Percentiles rank a stretch among this genome's conserved stretches.
Evolutionary conservation across 495 filamentous ascomycete genomes (phyloP).

Genomic region (Tetracladium setigerum): DNA sequence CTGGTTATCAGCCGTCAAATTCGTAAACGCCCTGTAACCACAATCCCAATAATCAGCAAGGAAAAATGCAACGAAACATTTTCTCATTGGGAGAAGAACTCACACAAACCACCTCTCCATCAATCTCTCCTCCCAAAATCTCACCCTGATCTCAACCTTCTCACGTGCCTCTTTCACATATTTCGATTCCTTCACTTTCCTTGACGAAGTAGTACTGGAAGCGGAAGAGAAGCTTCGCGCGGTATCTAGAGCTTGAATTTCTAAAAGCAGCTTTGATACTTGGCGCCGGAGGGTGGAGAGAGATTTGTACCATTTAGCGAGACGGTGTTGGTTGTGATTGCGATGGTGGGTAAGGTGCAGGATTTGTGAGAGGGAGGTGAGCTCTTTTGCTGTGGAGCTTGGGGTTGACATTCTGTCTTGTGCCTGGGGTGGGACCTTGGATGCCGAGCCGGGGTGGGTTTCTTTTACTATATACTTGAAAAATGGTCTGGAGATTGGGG

Average conservation of each 20-base stretch:
- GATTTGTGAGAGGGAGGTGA: constrained; percentile 27
- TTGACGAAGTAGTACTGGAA: not conserved
- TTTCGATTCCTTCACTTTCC: constrained; percentile 1
- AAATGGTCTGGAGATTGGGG: too few species aligned
- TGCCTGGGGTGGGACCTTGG: too few species aligned
- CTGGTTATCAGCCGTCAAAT: constrained; percentile 61
- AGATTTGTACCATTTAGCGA: constrained; percentile 65
- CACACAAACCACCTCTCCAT: constrained; percentile 17
- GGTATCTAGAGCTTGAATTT: constrained; percentile 24
- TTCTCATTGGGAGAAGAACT: not conserved
- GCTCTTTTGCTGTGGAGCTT: not conserved
- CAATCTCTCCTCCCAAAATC: constrained; percentile 18
- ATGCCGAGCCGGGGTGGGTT: too few species aligned
- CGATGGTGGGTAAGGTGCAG: constrained; percentile 65
- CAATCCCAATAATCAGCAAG: not conserved
- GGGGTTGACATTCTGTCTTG: not conserved
- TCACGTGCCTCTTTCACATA: constrained; percentile 10
- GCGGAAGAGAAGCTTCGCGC: not conserved
- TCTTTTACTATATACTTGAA: too few species aligned
- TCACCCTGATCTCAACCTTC: constrained; percentile 9
- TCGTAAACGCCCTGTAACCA: constrained; percentile 47
- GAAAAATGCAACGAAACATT: not conserved
- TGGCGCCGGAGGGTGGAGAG: constrained; percentile 59
- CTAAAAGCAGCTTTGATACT: constrained; percentile 41
- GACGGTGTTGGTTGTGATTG: constrained; percentile 75